phyloP scores from a whole-genome alignment of 1,284 basidiomycete genomes.

The Cryptococcus neoformans region DNA sequence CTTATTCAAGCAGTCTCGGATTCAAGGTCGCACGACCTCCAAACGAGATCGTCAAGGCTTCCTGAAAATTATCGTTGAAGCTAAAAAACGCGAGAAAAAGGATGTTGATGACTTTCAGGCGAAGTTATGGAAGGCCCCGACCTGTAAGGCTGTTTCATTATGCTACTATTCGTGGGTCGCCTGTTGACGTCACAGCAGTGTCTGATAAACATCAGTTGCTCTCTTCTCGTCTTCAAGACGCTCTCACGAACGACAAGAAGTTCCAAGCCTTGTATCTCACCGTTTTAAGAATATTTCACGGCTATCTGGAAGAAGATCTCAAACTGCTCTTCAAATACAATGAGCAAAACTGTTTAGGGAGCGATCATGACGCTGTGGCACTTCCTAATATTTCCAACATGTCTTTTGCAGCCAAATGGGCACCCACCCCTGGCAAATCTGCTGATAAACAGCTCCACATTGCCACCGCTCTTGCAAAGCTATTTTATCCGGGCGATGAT shows the following conservation, averaged over 20 bases:
- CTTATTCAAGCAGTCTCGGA: constrained; percentile 13
- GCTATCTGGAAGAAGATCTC: constrained; percentile 56
- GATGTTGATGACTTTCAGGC: constrained; percentile 2
- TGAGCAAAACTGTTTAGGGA: constrained; percentile 3
- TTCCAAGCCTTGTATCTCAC: constrained; percentile 63
- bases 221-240: constrained; percentile 46
- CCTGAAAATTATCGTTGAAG: constrained; percentile 1
- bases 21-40: neutral
- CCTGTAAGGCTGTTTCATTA: constrained; percentile 11
- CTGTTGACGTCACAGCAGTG: constrained; percentile 7
- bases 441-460: constrained; percentile 65
- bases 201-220: constrained; percentile 36
- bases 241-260: constrained; percentile 52
- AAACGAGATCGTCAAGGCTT: constrained; percentile 12
- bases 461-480: constrained; percentile 58
- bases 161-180: neutral
- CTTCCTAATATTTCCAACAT: constrained; percentile 52
- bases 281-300: constrained; percentile 61
- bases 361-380: constrained; percentile 3
- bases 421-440: constrained; percentile 58
- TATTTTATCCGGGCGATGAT: constrained; percentile 50
- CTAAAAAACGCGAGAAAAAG: constrained; percentile 11
- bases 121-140: constrained; percentile 12
- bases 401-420: constrained; percentile 65
- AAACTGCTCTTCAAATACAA: constrained; percentile 38